phyloP scores from a whole-genome alignment of 768 basidiomycete species.

The Auricularia heimuer region DNA sequence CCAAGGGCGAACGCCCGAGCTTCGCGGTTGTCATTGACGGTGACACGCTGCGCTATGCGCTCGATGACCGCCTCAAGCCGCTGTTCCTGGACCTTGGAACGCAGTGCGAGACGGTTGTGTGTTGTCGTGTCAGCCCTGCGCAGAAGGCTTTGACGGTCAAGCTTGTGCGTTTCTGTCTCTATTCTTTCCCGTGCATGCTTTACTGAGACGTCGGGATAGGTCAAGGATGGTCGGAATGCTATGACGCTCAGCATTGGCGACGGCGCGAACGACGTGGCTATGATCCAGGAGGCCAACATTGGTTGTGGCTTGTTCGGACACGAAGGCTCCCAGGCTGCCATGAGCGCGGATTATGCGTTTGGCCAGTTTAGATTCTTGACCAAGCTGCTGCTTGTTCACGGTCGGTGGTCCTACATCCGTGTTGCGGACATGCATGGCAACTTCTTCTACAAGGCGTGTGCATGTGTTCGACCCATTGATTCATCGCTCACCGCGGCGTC shows the following conservation, averaged over 20 bases:
- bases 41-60: constrained; percentile 76
- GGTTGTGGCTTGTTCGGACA: constrained; percentile 89
- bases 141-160: constrained; percentile 98
- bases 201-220: no score
- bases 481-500: constrained; percentile 2
- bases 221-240: constrained; percentile 90
- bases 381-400: constrained; percentile 85
- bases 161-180: constrained; percentile 67
- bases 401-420: constrained; percentile 94
- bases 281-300: constrained; percentile 99
- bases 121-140: constrained; percentile 93
- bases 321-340: constrained; percentile 95
- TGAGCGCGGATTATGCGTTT: constrained; percentile 98
- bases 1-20: constrained; percentile 35
- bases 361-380: constrained; percentile 94
- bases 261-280: constrained; percentile 96
- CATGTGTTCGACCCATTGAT: constrained; percentile 6
- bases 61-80: constrained; percentile 66
- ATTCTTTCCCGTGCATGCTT: no score
- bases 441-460: constrained; percentile 91
- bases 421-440: constrained; percentile 95
- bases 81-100: constrained; percentile 88
- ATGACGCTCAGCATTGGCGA: constrained; percentile 98
- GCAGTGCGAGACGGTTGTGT: constrained; percentile 96
- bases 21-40: constrained; percentile 97